Evolutionary conservation across 2,329 filamentous ascomycete genomes (phyloP).

Genomic region (Aureobasidium uvarum): DNA sequence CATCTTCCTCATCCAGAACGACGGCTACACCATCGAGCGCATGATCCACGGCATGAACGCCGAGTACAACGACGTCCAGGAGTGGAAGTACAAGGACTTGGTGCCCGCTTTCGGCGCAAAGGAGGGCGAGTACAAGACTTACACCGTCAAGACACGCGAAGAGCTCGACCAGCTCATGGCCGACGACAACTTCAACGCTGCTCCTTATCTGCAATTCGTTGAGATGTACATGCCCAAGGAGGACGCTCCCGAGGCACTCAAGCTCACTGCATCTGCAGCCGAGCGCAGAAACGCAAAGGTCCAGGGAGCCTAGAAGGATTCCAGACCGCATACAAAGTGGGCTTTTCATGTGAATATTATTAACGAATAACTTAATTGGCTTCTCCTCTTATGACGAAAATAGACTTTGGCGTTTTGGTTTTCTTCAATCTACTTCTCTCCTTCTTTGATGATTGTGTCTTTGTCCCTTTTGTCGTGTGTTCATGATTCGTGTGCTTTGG

Average conservation of each 20-base stretch:
- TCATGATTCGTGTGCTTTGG: not conserved
- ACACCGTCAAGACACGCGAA: conserved; percentile 30
- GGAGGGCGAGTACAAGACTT: conserved; percentile 53
- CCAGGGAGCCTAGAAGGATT: not conserved
- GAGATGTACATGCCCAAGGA: conserved; percentile 78
- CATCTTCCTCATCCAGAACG: conserved; percentile 49
- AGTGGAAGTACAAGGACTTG: conserved; percentile 67
- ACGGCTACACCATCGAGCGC: conserved; percentile 50
- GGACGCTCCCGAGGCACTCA: conserved; percentile 54
- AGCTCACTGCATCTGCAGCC: conserved; percentile 25
- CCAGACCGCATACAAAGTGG: not conserved
- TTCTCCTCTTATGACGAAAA: conserved; percentile 4
- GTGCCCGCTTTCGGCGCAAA: conserved; percentile 63
- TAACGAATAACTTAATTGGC: conserved; percentile 10
- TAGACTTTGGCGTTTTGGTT: conserved; percentile 10
- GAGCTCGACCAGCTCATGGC: conserved; percentile 30
- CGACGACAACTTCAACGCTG: conserved; percentile 42
- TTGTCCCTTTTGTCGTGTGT: not conserved
- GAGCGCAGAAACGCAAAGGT: conserved; percentile 23
- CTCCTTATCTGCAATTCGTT: conserved; percentile 60
- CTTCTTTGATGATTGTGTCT: not conserved
- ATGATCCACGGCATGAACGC: conserved; percentile 47
- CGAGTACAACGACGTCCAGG: conserved; percentile 74
- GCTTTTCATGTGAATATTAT: conserved; percentile 18
- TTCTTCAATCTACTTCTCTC: not conserved